Evolutionary conservation across 2,329 filamentous ascomycete species (phyloP), one percentile per base, ranked within the genome.

Genomic region (Cytospora chrysosperma): DNA sequence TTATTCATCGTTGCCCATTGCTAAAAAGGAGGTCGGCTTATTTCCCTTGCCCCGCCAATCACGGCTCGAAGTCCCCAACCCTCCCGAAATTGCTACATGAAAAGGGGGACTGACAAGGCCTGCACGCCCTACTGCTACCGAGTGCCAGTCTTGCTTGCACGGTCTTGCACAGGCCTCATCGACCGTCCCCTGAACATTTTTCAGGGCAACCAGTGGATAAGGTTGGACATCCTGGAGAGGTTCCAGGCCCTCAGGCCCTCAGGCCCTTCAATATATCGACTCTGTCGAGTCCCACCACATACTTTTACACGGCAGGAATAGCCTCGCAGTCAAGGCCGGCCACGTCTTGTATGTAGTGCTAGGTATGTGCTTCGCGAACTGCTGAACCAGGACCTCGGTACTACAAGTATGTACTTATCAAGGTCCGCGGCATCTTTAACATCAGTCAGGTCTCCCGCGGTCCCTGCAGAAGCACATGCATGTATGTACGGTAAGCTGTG

Each of bases 21-120:
- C 51, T 21, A 28, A 53, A 61, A 61, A 61, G 58, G 58, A 61
- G 58, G 58, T 61, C 58, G 54, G 58, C 58, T 61, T 61, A 61
- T 61, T 61, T 61, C 58, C 58, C 58, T 40, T 15, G n/a, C 58
- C 51, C 58, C 58, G 58, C 58, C 58, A 61, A 61, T 61, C 50
- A 55, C 43, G 32, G 37, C 40, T 50, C 37, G n/a, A 26, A 17
- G 51, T 51, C 51, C 28, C 58, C 37, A 61, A 60, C 32, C 30
- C 40, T 49, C 47, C 58, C 58, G 58, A 61, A 49, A 61, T 61
- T 61, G 54, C 58, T 24, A 15, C 8, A 4, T 9, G 10, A 10
- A 21, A 21, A 43, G 21, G 19, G n/a, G 40, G 40, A n/a, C n/a
- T n/a, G n/a, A n/a, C n/a, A n/a, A n/a, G 40, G 40, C 40, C 40